Evolutionary conservation across 176 grass and related monocot species (phyloP).

Genomic region (bread wheat (Triticum aestivum)): IWGSC_CS_RefSeq_v2.1 NC_057794.1:510216965-510217464

Average conservation of each 20-base stretch:
- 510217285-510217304: constrained; percentile 80
- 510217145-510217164: constrained; percentile 71
- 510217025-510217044: constrained; percentile 76
- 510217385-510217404: not conserved
- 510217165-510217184: constrained; percentile 87
- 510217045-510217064: constrained; percentile 96
- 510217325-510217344: constrained; percentile 37
- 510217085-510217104: constrained; percentile 88
- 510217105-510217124: constrained; percentile 94
- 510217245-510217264: constrained; percentile 82
- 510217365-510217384: not conserved
- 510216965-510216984: constrained; percentile 72
- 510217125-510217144: constrained; percentile 74
- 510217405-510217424: not conserved
- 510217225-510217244: constrained; percentile 88
- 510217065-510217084: constrained; percentile 72
- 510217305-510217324: constrained; percentile 68
- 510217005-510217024: constrained; percentile 93
- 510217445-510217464: constrained; percentile 53
- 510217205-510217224: constrained; percentile 87
- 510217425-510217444: not conserved
- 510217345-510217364: constrained; percentile 44
- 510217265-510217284: constrained; percentile 73
- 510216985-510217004: constrained; percentile 74
- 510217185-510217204: constrained; percentile 54